Conservation (phyloP, 1,284 basidiomycete genomes). For the Afroboletus lepidellus region DNA sequence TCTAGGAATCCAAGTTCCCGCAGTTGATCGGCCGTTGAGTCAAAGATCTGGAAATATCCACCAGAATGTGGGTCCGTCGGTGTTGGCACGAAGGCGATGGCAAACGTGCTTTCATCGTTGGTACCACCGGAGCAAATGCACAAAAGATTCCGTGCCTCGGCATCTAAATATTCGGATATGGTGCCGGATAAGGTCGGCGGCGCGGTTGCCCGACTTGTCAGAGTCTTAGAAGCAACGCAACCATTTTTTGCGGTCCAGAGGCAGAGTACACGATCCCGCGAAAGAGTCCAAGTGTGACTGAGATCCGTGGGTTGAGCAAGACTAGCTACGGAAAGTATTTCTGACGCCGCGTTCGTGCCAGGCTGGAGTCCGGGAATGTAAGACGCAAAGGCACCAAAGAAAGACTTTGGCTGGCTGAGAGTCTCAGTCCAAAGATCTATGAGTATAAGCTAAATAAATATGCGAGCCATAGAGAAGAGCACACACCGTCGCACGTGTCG, state of each 20-base stretch:
- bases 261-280: conserved; percentile 82
- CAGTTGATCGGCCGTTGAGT: conserved; percentile 53
- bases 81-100: conserved; percentile 65
- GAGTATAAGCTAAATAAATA: conserved; percentile 8
- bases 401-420: conserved; percentile 57
- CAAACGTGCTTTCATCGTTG: conserved; percentile 47
- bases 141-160: conserved; percentile 59
- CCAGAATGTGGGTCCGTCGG: conserved; percentile 59
- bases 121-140: conserved; percentile 48
- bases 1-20: conserved; percentile 55
- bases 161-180: conserved; percentile 51
- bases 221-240: conserved; percentile 59
- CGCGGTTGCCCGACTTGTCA: conserved; percentile 34
- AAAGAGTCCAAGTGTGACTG: conserved; percentile 77
- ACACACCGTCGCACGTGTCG: conserved; percentile 54
- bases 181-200: conserved; percentile 26
- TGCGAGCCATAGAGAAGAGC: conserved; percentile 3
- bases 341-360: conserved; percentile 44
- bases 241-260: conserved; percentile 77
- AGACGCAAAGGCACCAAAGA: conserved; percentile 63
- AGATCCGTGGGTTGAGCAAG: conserved; percentile 72
- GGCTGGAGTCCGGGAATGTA: conserved; percentile 58
- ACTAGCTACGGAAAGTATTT: conserved; percentile 66
- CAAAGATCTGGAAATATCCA: conserved; percentile 67
- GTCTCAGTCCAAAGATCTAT: conserved; percentile 70